Base-by-base conservation (phyloP, 441 rosid species). In the Adansonia grandidieri region DNA sequence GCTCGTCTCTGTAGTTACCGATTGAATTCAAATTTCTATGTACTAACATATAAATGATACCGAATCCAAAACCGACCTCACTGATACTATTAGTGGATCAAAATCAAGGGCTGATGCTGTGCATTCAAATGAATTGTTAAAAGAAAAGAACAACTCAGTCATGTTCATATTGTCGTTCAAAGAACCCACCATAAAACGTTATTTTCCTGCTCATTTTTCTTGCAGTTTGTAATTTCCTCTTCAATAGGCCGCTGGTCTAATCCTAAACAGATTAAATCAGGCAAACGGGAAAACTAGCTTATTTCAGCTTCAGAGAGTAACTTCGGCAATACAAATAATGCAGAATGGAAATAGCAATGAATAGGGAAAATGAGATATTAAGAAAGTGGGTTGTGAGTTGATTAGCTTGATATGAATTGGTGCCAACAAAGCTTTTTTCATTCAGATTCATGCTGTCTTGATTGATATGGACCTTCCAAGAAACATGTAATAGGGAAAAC, bases 151-250 rank as follows among this genome's bases (percentile, higher is more conserved):
- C 4, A 28, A 6, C 2, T 71, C 63, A 71, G 6, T 71, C 75
- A 56, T 53, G 22, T 20, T 77, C 44, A 51, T 54, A 76, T 22
- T 87, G 86, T 56, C 84, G 76, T 64, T 73, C 75, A 54, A 90
- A 87, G 69, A 87, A 56, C 80, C 87, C 87, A 77, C 77, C 77
- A 64, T 32, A 10, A 45, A 65, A 82, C 89, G 24, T 76, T 78
- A 20, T 82, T 80, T 71, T 82, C 83, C 67, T 50, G 63, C 51
- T 78, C 78, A 47, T 32, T 42, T 20, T 66, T 32, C 45, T 60
- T 78, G 51, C 15, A 45, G 65, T 4, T 63, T 32, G 73, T 28
- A 28, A 53, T 47, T 22, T 8, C 22, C 1, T 57, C 48, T 42
- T 19, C 77, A 6, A 4, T 45, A 40, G 37, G 66, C 70, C 60